Evolutionary conservation across 2,329 filamentous ascomycete genomes (phyloP), one percentile per base, ranked within the genome.

Genomic region (Alternaria sp.): DNA sequence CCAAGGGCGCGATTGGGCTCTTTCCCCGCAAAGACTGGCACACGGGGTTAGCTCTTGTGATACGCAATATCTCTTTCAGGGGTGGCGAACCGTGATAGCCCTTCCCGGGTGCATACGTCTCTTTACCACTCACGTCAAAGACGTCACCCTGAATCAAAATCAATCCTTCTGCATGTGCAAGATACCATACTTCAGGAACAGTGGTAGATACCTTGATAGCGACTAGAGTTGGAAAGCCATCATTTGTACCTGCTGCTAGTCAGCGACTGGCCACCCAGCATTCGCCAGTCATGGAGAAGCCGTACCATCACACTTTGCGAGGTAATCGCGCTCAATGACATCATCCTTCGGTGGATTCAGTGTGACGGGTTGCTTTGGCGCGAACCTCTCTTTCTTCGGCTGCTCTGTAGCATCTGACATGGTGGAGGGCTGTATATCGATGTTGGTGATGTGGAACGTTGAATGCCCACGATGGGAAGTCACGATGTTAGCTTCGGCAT

Each of bases 1-100:
- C 89, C 95, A 2, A 99, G 86, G 7, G 93, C 95, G 63, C 93
- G 89, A n/a, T 95, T 98, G 27, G 95, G 91, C 74, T 99, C 96
- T 76, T 97, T 97, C 63, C 95, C 95, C 3, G 93, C 92, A 76
- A 99, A 99, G 20, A 97, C 95, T 99, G 12, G 69, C 43, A 14
- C 9, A 12, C n/a, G 22, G 14, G 7, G 18, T 70, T 41, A 70
- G 63, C 38, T 12, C 25, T 16, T 36, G 14, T 57, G 44, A 40
- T 52, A 51, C 18, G n/a, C 44, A 7, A 22, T 52, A 22, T 4
- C 36, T n/a, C 12, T 16, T 14, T 20, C 34, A 6, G 2, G 25
- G n/a, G 8, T 45, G 25, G 80, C 85, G 74, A 84, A 97, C 95
- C 92, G 72, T 92, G 87, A 80, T 99, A 99, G 65, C 90, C 89